Conservation (phyloP, 495 filamentous ascomycete genomes). For the Hypomontagnella submonticulosa region DNA sequence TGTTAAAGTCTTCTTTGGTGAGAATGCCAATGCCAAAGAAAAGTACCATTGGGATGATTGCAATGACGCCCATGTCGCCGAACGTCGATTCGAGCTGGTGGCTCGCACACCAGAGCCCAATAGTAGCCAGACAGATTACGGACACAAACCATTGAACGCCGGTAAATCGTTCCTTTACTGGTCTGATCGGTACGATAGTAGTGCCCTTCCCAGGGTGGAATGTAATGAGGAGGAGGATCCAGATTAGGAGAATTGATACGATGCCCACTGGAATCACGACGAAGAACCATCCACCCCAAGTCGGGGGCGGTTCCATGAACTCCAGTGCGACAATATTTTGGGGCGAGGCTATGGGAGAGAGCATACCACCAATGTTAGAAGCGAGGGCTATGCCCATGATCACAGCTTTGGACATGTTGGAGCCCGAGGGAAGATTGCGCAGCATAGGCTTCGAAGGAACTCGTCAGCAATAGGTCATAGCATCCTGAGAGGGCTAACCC, state of each 20-base stretch:
- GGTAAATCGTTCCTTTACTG: conserved; percentile 86
- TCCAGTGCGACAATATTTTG: conserved; percentile 97
- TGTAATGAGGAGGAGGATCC: conserved; percentile 83
- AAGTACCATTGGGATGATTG: conserved; percentile 92
- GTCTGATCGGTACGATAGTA: conserved; percentile 90
- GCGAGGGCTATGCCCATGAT: conserved; percentile 96
- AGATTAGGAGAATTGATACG: conserved; percentile 88
- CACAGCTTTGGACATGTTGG: conserved; percentile 91
- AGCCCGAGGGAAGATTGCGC: conserved; percentile 89
- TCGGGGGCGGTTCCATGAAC: conserved; percentile 90
- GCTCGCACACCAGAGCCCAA: conserved; percentile 89
- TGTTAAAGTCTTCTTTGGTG: conserved; percentile 99
- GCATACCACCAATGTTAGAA: conserved; percentile 94
- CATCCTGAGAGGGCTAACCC: conserved; percentile 29
- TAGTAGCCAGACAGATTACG: conserved; percentile 84
- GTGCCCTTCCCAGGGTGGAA: conserved; percentile 87
- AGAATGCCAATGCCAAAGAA: conserved; percentile 98
- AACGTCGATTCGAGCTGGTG: conserved; percentile 89
- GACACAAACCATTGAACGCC: conserved; percentile 95
- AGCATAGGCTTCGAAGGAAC: conserved; percentile 76
- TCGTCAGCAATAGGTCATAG: conserved; percentile 22
- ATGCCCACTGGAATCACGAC: conserved; percentile 92
- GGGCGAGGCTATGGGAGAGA: conserved; percentile 94
- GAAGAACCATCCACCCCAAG: conserved; percentile 98
- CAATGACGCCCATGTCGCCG: conserved; percentile 98